These are phyloP conservation scores for Bryoglossum gracile DNA, from an alignment of 495 filamentous ascomycete species.

Conservation along the genomic window DNA sequence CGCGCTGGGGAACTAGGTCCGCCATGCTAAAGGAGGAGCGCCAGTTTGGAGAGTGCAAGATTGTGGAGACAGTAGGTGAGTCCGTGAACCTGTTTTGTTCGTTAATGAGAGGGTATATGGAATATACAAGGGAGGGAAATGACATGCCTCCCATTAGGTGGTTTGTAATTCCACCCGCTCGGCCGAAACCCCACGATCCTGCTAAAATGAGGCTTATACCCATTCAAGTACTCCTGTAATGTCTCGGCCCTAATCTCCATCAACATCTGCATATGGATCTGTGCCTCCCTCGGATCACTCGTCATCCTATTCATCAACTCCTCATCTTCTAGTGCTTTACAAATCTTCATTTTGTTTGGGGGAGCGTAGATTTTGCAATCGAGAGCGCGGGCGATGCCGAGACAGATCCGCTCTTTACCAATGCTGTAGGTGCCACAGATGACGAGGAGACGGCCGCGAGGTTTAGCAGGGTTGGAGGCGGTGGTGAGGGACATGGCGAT, in stretches of 20 bases:
- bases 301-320: constrained; percentile 75
- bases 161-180: constrained; percentile 84
- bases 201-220: constrained; percentile 67
- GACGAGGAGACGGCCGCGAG: constrained; percentile 60
- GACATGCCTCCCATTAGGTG: constrained; percentile 44
- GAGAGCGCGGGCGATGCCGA: constrained; percentile 83
- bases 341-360: constrained; percentile 73
- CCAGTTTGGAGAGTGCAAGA: constrained; percentile 72
- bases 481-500: constrained; percentile 23
- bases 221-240: constrained; percentile 76
- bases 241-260: constrained; percentile 87
- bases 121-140: neutral
- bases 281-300: constrained; percentile 69
- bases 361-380: constrained; percentile 86
- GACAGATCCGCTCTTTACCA: constrained; percentile 93
- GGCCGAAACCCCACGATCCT: constrained; percentile 89
- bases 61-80: constrained; percentile 55
- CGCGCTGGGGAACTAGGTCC: constrained; percentile 71
- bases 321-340: constrained; percentile 73
- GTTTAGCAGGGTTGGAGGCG: constrained; percentile 17
- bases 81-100: constrained; percentile 40
- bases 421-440: constrained; percentile 97
- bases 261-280: constrained; percentile 95
- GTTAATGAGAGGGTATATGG: neutral
- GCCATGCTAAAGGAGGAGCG: constrained; percentile 52